Base-by-base conservation (phyloP, 2,329 filamentous ascomycete species). In the Clonostachys rosea region DNA sequence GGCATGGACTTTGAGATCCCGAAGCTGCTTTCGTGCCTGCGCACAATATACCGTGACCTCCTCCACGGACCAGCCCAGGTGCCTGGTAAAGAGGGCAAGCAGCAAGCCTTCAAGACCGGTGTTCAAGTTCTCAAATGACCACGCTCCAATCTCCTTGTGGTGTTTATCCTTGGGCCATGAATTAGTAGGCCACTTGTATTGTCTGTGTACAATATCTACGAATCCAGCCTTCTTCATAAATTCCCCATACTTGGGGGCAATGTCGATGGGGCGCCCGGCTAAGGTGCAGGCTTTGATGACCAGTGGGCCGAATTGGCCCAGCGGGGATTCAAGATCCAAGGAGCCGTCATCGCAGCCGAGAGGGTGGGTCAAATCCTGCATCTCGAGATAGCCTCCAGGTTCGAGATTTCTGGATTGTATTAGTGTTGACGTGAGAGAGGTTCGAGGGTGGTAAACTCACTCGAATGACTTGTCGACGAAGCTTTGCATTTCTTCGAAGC, bases 341-440 rank as follows among this genome's bases (percentile, higher is more conserved):
- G 51, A 54, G 34, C 46, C 49, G 24, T 67, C 62, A 37, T 66
- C 63, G 6, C 46, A 55, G 11, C 50, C 50, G 4, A 49, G 43
- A 11, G 44, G 43, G n/a, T 46, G 42, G 42, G 42, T 68, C 18
- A 78, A 73, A 57, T 79, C 76, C 54, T 79, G 75, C 34, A 78
- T 59, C 54, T 80, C 76, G 42, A 78, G 67, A 75, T 75, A 80
- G 17, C 73, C 76, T 13, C 76, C 76, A 3, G 74, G 74, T 53
- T 73, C 75, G n/a, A 79, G 61, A 56, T 79, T 43, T 34, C 24
- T 30, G 9, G 24, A 30, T 30, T 30, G 9, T 30, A 9, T 30
- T 30, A 30, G 24, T 30, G 3, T 30, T 3, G 4, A 10, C 24
- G 24, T 10, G 24, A 10, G 24, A 30, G 24, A 30, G 24, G 24